These are phyloP conservation scores for Backusella tuberculispora DNA, from an alignment of 192 early-diverging fungal genomes.

Conservation along the genomic window DNA sequence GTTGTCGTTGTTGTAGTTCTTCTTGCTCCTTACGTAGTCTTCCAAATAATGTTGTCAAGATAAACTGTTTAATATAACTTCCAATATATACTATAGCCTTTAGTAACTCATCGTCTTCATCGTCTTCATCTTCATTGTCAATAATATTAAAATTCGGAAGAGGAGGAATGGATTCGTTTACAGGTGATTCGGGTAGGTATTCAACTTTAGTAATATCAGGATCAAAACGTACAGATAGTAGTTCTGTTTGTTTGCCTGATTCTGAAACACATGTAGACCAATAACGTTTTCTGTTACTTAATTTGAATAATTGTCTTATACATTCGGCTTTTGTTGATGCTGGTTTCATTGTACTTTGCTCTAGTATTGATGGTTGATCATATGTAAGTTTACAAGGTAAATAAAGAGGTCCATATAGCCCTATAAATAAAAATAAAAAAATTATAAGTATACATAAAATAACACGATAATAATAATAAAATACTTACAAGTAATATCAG, in stretches of 20 bases:
- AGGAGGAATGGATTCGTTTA: not conserved
- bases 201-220: conserved; percentile 27
- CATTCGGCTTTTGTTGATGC: not conserved
- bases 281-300: not conserved
- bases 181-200: conserved; percentile 37
- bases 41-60: not conserved
- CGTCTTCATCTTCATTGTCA: not conserved
- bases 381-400: not conserved
- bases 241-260: conserved; percentile 17
- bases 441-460: not conserved
- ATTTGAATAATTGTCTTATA: not conserved
- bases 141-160: not conserved
- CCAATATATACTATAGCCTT: not conserved
- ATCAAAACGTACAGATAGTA: conserved; percentile 30
- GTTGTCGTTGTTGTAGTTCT: not conserved
- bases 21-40: not conserved
- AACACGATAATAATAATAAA: not conserved
- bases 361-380: not conserved
- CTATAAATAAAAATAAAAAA: not conserved
- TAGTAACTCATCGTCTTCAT: conserved; percentile 8
- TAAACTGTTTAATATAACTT: not conserved
- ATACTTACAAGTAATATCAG: conserved; percentile 43
- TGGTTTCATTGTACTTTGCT: not conserved
- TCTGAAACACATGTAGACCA: conserved; percentile 25
- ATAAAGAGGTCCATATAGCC: conserved; percentile 34